Evolutionary conservation across 116 monocot genomes (phyloP).

Genomic region (Iris pallida): DNA sequence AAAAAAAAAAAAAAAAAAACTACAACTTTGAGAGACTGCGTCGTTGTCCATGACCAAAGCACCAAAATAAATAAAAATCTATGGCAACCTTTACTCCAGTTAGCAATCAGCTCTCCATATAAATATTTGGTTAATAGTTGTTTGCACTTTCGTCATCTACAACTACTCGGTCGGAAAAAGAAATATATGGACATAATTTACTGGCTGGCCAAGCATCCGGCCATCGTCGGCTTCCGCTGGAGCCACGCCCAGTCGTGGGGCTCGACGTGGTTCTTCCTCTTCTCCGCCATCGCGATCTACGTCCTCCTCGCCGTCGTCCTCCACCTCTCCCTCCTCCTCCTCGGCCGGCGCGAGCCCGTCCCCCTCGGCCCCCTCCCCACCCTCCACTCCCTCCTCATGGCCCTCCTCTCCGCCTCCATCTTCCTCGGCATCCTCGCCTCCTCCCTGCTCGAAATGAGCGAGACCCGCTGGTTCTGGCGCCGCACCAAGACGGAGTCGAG

Average conservation of each 20-base stretch:
- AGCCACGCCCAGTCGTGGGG: conserved; percentile 58
- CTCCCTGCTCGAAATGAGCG: conserved; percentile 62
- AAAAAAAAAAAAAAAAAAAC: too few relatives aligned
- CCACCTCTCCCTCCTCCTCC: conserved; percentile 35
- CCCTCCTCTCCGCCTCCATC: conserved; percentile 51
- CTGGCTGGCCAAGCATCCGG: conserved; percentile 71
- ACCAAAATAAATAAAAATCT: too few relatives aligned
- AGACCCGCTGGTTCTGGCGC: conserved; percentile 74
- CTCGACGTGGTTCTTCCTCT: conserved; percentile 81
- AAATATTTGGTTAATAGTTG: too few relatives aligned
- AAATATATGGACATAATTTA: conserved; percentile 17
- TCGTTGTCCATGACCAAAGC: too few relatives aligned
- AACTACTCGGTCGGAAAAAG: too few relatives aligned
- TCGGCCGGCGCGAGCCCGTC: conserved; percentile 46
- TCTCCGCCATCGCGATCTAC: conserved; percentile 50
- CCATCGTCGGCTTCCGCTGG: conserved; percentile 87
- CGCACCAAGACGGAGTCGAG: conserved; percentile 49
- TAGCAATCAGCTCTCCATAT: too few relatives aligned
- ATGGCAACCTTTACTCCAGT: too few relatives aligned
- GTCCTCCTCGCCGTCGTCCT: conserved; percentile 33
- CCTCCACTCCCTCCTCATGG: conserved; percentile 66
- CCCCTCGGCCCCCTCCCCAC: conserved; percentile 88
- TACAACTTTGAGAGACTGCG: too few relatives aligned
- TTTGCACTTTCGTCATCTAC: too few relatives aligned
- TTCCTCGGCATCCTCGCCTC: conserved; percentile 72